Conservation (phyloP, 148 eudicot genomes). For the Simmondsia chinensis region DNA sequence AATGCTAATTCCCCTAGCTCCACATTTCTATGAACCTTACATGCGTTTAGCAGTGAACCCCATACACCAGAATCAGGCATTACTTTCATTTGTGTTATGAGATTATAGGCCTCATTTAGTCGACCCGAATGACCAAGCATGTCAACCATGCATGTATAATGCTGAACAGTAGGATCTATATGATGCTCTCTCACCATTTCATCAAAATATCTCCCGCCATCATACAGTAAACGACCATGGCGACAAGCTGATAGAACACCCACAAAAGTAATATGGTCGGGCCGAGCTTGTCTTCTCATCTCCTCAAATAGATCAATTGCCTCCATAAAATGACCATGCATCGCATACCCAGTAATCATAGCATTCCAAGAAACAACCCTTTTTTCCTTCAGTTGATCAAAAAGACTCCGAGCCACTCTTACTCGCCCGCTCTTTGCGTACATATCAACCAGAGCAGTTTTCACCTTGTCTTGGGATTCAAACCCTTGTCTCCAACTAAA, state of each 20-base stretch:
- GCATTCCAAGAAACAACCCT: conserved; percentile 66
- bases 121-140: conserved; percentile 48
- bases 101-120: conserved; percentile 38
- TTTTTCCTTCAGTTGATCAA: conserved; percentile 34
- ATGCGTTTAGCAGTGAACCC: conserved; percentile 54
- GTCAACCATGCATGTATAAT: conserved; percentile 58
- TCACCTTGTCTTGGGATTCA: conserved; percentile 39
- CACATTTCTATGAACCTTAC: conserved; percentile 42
- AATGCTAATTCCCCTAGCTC: conserved; percentile 47
- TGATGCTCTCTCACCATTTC: conserved; percentile 37
- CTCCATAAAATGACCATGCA: conserved; percentile 45
- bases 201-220: conserved; percentile 44
- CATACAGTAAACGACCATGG: conserved; percentile 61
- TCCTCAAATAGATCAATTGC: conserved; percentile 47
- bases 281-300: conserved; percentile 31
- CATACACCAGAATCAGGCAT: conserved; percentile 46
- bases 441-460: conserved; percentile 57
- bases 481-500: conserved; percentile 57
- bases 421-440: conserved; percentile 56
- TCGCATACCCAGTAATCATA: conserved; percentile 62
- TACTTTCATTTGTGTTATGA: conserved; percentile 35
- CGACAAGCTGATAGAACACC: conserved; percentile 79
- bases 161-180: conserved; percentile 46
- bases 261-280: conserved; percentile 77
- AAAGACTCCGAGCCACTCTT: conserved; percentile 33